Evolutionary conservation across 2,329 filamentous ascomycete genomes (phyloP), one percentile per base, ranked within the genome.

Genomic region (Diplodia sapinea): DNA sequence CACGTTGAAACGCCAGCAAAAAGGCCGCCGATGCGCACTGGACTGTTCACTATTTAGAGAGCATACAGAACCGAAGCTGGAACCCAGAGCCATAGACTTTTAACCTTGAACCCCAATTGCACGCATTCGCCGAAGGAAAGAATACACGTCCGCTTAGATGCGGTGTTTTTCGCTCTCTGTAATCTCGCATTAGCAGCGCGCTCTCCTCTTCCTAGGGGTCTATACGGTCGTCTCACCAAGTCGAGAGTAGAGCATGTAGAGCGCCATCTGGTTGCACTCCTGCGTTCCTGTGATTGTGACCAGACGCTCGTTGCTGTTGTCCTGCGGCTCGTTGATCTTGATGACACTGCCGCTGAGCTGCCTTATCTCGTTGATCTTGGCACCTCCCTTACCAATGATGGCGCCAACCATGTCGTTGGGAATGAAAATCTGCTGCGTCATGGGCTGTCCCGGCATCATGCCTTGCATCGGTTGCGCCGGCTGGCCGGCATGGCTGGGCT

Each of bases 341-440:
- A 99, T 98, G 56, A 99, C 94, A 82, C 94, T 98, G 73, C 94
- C 95, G 79, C 92, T 96, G 74, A 99, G 89, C 79, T 97, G 93
- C 73, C 95, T 89, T 72, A 99, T 99, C 82, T 99, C 95, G 78
- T 99, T 99, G 85, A 99, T 99, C 87, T 99, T 99, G 67, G 93
- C 92, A 71, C 95, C 95, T 70, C 95, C 95, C 83, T 99, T 99
- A 76, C 95, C 95, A 74, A 99, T 99, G 75, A 99, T 99, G 67
- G 95, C 95, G 70, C 95, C 95, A 65, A 99, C 95, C 95, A 99
- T 98, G 76, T 99, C 95, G 78, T 99, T 99, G 68, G 95, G 95
- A 74, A 99, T 99, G 82, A 91, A 99, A 72, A 99, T 99, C 81
- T 99, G 95, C 81, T 99, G 95, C 3, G 95, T 99, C 75, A 98